These are phyloP conservation scores for Cladosporium sp. DNA, from an alignment of 2,329 filamentous ascomycete species.

Conservation along the genomic window DNA sequence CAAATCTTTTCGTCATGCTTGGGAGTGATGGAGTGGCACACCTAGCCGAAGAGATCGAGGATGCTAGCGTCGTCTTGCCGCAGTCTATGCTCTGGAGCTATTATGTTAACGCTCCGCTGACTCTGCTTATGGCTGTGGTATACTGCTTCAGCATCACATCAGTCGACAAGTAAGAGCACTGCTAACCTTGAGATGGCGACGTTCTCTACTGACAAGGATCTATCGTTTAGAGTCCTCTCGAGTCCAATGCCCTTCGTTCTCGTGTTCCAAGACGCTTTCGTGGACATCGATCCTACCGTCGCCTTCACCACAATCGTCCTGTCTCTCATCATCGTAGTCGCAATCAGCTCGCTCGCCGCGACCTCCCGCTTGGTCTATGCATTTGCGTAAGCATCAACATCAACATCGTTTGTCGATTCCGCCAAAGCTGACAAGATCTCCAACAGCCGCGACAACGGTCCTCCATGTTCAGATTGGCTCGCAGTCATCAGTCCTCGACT, in stretches of 20 bases:
- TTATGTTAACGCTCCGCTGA: slow-evolving; percentile 26
- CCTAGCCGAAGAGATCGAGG: slow-evolving; percentile 35
- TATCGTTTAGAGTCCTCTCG: slow-evolving; percentile 4
- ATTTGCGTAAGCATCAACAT: slow-evolving; percentile 34
- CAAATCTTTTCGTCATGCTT: slow-evolving; percentile 26
- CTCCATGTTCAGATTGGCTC: slow-evolving; percentile 27
- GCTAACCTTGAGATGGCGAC: rapidly evolving
- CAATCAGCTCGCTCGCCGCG: slow-evolving; percentile 12
- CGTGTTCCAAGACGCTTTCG: slow-evolving; percentile 29
- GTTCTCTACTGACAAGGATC: neutral
- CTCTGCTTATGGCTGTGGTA: slow-evolving; percentile 26
- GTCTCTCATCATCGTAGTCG: slow-evolving; percentile 21
- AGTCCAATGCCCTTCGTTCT: slow-evolving; percentile 28
- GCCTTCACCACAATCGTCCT: slow-evolving; percentile 28
- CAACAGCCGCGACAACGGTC: slow-evolving; percentile 38
- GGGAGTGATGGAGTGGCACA: slow-evolving; percentile 34
- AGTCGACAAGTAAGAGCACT: neutral
- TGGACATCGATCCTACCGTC: slow-evolving; percentile 25
- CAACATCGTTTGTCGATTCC: too few species aligned
- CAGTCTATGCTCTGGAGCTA: slow-evolving; percentile 34
- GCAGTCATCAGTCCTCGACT: slow-evolving; percentile 26
- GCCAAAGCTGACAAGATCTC: neutral
- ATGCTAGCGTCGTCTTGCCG: slow-evolving; percentile 32
- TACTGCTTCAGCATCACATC: slow-evolving; percentile 27
- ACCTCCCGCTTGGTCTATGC: slow-evolving; percentile 26